Base-by-base conservation (phyloP, 2,329 filamentous ascomycete species). In the Aureobasidium sp. region DNA sequence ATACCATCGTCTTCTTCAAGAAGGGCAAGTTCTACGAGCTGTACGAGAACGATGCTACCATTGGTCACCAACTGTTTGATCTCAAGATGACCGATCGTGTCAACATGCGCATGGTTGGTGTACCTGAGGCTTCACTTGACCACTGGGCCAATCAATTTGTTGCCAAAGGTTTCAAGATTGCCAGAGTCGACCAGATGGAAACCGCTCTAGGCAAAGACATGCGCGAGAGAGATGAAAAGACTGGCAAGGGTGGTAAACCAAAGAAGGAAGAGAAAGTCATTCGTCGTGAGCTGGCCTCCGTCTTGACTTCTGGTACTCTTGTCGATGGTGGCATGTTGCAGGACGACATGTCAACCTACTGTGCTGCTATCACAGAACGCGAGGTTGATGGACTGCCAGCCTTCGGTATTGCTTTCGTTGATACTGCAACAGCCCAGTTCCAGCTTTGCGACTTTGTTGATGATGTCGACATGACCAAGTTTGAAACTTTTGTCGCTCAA, bases 71-170 rank as follows among this genome's bases (percentile, higher is more conserved):
- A 73, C 81, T 97, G 17, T 99, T 99, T 69, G 94, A 99, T 74
- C 82, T 99, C 62, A 99, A 99, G 77, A 87, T 99, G 72, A 99
- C 94, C 0, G 94, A 99, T 70, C 85, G 94, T 61, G 94, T 99
- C 73, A 99, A 99, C 73, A 99, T 99, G 94, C 89, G 93, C 67
- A 99, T 99, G 94, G 94, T 97, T 2, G 94, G 94, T 65, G 94
- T 99, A 0, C 94, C 94, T 0, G 94, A 99, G 74, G 89, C 91
- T 71, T 96, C 92, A 13, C 80, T 99, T n/a, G 90, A 94, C 70
- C 87, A 94, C 73, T 99, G 94, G 94, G 92, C 94, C 62, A 96
- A 95, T 70, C 94, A 99, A 70, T 99, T 99, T 69, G 92, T 99
- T 44, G 94, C 93, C 63, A 97, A 97, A 74, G 94, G 95, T 37